phyloP scores from a whole-genome alignment of 208 protist genomes.

The Crithidia thermophila region DNA sequence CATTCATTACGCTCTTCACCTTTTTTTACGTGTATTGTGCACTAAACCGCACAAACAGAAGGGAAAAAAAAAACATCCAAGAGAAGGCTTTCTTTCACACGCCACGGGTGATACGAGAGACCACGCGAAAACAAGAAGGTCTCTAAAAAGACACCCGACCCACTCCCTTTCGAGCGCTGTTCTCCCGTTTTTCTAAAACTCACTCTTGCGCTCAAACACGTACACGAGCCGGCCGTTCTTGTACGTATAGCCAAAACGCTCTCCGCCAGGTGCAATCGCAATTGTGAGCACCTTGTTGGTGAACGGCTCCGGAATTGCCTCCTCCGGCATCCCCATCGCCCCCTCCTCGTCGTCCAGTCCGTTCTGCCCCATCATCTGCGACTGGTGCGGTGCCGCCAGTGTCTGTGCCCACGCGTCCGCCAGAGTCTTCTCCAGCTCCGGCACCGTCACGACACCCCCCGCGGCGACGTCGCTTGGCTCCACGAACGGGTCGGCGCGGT shows the following conservation, averaged over 20 bases:
- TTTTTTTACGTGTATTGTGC: neutral
- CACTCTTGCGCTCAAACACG: slow-evolving; percentile 69
- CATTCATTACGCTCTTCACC: neutral
- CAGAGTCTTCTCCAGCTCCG: slow-evolving; percentile 55
- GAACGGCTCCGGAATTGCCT: slow-evolving; percentile 66
- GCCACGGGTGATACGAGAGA: too few relatives aligned
- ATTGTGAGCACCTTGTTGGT: slow-evolving; percentile 78
- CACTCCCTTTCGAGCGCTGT: neutral
- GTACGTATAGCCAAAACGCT: slow-evolving; percentile 79
- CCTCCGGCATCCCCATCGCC: slow-evolving; percentile 10
- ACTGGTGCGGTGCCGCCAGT: slow-evolving; percentile 2
- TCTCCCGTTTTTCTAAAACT: neutral
- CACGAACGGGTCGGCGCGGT: slow-evolving; percentile 60
- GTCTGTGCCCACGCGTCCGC: slow-evolving; percentile 41
- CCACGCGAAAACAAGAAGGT: too few relatives aligned
- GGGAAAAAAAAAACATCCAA: neutral
- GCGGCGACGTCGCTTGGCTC: slow-evolving; percentile 28
- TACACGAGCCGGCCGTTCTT: slow-evolving; percentile 73
- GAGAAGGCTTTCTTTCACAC: too few relatives aligned
- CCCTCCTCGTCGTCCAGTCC: slow-evolving; percentile 4
- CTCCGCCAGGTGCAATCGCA: slow-evolving; percentile 80
- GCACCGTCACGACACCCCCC: slow-evolving; percentile 40
- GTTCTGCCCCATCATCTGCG: neutral
- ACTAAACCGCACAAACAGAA: too few relatives aligned
- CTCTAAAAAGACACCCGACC: too few relatives aligned